Evolutionary conservation across 306 rosid species (phyloP).

Genomic region (Vicia faba): DNA sequence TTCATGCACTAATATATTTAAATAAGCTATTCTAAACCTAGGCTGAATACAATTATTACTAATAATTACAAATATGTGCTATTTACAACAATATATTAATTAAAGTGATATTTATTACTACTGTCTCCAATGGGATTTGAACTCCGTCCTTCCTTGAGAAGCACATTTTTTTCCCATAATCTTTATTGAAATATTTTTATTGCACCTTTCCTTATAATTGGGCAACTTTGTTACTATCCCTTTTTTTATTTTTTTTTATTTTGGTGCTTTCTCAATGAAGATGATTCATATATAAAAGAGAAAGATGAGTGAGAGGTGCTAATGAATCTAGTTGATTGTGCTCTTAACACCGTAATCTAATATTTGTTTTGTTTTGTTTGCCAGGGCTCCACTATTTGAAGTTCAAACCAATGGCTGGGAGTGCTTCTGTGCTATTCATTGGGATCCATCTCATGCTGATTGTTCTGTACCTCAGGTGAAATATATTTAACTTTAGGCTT

Average conservation of each 20-base stretch:
- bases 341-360: slow-evolving; percentile 25
- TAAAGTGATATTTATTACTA: not conserved
- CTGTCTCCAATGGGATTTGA: not conserved
- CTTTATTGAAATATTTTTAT: not conserved
- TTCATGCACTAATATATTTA: not conserved
- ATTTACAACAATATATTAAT: not conserved
- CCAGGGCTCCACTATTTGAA: slow-evolving; percentile 59
- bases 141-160: not conserved
- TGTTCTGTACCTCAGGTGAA: slow-evolving; percentile 64
- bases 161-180: not conserved
- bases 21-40: not conserved
- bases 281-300: slow-evolving; percentile 15
- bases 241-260: not conserved
- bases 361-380: slow-evolving; percentile 29
- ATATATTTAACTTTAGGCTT: slow-evolving; percentile 19
- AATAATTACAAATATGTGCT: not conserved
- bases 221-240: not conserved
- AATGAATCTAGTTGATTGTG: slow-evolving; percentile 23
- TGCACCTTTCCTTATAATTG: slow-evolving; percentile 1
- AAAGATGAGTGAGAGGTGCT: not conserved
- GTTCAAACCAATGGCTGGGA: slow-evolving; percentile 56
- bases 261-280: not conserved
- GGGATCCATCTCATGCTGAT: slow-evolving; percentile 64
- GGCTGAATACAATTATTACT: not conserved
- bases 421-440: slow-evolving; percentile 56